Base-by-base conservation (phyloP, 192 early-diverging fungal species). In the Funneliformis geosporum region DNA sequence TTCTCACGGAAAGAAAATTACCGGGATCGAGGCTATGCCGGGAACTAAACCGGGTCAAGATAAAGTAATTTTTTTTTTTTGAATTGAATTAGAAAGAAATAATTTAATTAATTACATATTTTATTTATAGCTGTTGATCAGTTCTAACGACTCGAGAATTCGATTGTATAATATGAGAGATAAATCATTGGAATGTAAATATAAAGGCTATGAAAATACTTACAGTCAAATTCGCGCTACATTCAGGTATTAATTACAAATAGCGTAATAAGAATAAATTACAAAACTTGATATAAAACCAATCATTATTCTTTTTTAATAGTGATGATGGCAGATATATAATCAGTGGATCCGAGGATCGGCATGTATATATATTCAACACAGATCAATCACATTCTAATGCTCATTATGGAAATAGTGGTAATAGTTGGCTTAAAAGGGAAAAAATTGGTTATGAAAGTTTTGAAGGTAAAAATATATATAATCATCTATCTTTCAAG, bases 101-200 rank as follows among this genome's bases (percentile, higher is more conserved):
- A 43, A 23, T 23, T 69, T 69, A 43, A 69, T 25, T 38, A 28
- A 27, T 65, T 65, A 4, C 10, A 14, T 14, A 23, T 27, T 28
- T 28, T 33, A 33, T 42, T 47, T 40, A 21, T 42, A 79, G 75
- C 75, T 95, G 21, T 75, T 95, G 6, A 89, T 95, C 5, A 93
- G 94, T 11, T 91, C 91, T 59, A 95, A 93, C 73, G 95, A 97
- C 87, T 96, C 94, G 38, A 86, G 91, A 0, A 86, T 97, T 73
- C 88, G 95, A 64, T 82, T 97, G 80, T 93, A 93, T 61, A 90
- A 95, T 73, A 85, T 95, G 66, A 83, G 88, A 1, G 93, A 94
- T 79, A 95, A 94, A 67, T 85, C 88, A 33, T 85, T 95, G n/a
- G 85, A 90, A 33, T 89, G 90, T 72, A 94, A 95, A 83, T 96